Percentiles rank a stretch among this genome's conserved stretches.
phyloP scores from a whole-genome alignment of 805 yeast species.

The Brettanomyces nanus region DNA sequence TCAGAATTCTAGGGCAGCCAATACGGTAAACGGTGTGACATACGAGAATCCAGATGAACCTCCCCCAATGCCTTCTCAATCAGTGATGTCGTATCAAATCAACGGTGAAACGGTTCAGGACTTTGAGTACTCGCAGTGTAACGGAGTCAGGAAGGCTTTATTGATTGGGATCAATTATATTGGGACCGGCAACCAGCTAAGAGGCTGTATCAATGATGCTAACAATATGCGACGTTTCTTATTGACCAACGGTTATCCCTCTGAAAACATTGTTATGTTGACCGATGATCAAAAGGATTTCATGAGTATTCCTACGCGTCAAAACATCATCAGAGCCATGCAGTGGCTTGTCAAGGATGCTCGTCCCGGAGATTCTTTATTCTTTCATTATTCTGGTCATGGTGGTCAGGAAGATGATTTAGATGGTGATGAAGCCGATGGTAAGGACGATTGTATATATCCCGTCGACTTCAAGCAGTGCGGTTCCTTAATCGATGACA shows the following conservation, averaged over 20 bases:
- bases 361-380: slow-evolving; percentile 65
- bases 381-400: slow-evolving; percentile 83
- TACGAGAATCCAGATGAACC: slow-evolving; percentile 16
- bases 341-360: slow-evolving; percentile 74
- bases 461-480: slow-evolving; percentile 43
- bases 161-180: slow-evolving; percentile 73
- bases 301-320: slow-evolving; percentile 50
- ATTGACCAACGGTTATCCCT: slow-evolving; percentile 37
- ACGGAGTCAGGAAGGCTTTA: slow-evolving; percentile 67
- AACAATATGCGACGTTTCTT: slow-evolving; percentile 36
- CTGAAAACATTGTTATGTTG: slow-evolving; percentile 50
- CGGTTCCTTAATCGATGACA: slow-evolving; percentile 70
- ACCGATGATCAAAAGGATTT: slow-evolving; percentile 46
- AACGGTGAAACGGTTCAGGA: slow-evolving; percentile 26
- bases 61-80: slow-evolving; percentile 15
- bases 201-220: slow-evolving; percentile 80
- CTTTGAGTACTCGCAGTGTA: slow-evolving; percentile 57
- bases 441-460: slow-evolving; percentile 30
- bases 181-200: slow-evolving; percentile 50
- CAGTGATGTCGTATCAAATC: slow-evolving; percentile 15
- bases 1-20: not conserved
- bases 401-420: slow-evolving; percentile 68
- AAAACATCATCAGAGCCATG: slow-evolving; percentile 70
- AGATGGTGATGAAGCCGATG: slow-evolving; percentile 30
- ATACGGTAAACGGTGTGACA: slow-evolving; percentile 6